phyloP scores from a whole-genome alignment of 208 protist species.

The Leishmania gerbilli region DNA sequence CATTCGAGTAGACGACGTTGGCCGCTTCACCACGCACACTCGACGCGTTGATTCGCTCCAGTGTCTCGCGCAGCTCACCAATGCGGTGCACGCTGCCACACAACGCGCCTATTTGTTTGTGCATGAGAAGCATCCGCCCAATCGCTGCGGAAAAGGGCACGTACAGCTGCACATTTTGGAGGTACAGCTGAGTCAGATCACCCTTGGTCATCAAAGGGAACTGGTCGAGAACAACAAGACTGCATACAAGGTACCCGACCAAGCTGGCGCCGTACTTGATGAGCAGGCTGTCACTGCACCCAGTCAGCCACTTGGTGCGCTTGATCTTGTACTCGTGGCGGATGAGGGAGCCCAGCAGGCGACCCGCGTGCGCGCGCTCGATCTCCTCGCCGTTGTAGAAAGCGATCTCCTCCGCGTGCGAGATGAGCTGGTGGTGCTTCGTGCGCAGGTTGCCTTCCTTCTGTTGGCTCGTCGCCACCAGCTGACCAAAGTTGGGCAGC shows the following conservation, averaged over 20 bases:
- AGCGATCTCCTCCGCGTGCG: slow-evolving; percentile 90
- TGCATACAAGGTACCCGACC: slow-evolving; percentile 77
- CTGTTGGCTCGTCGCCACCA: slow-evolving; percentile 70
- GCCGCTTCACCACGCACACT: slow-evolving; percentile 21
- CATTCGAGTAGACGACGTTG: slow-evolving; percentile 23
- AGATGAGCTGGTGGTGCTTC: slow-evolving; percentile 78
- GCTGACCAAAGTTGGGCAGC: slow-evolving; percentile 72
- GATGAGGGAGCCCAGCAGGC: slow-evolving; percentile 63
- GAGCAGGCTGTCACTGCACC: slow-evolving; percentile 61
- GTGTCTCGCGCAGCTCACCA: slow-evolving; percentile 74
- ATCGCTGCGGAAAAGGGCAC: slow-evolving; percentile 74
- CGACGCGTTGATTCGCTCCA: slow-evolving; percentile 36
- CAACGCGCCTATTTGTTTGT: slow-evolving; percentile 75
- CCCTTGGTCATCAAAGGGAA: slow-evolving; percentile 36
- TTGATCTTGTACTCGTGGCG: slow-evolving; percentile 76
- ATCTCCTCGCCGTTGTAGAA: slow-evolving; percentile 89
- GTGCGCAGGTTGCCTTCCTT: slow-evolving; percentile 82
- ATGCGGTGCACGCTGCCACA: slow-evolving; percentile 80
- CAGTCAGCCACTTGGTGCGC: slow-evolving; percentile 63
- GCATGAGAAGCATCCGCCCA: slow-evolving; percentile 74
- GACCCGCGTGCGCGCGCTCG: slow-evolving; percentile 77
- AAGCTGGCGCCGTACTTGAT: slow-evolving; percentile 81
- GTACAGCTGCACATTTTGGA: slow-evolving; percentile 74
- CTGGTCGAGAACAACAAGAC: slow-evolving; percentile 49
- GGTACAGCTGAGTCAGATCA: slow-evolving; percentile 69